These are phyloP conservation scores for Azolla pinnata DNA, from an alignment of 75 land plant species.

Conservation along the genomic window DNA sequence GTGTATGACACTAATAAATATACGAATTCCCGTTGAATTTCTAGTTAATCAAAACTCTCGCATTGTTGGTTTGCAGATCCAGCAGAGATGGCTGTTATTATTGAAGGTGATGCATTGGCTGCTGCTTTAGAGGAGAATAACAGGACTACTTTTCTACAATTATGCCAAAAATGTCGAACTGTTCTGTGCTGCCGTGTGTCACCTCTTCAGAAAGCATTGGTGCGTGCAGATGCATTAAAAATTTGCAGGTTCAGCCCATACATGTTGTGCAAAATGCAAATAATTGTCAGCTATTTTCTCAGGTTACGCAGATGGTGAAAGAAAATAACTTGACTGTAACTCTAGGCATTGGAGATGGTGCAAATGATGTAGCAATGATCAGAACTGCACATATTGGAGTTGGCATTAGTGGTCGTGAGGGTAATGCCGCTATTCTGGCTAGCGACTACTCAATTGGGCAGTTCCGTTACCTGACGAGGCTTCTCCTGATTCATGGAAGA, in stretches of 20 bases:
- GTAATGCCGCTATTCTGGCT: slow-evolving; percentile 25
- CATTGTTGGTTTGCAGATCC: not conserved
- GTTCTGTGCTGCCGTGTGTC: slow-evolving; percentile 31
- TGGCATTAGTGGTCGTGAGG: slow-evolving; percentile 34
- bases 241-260: not conserved
- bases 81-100: slow-evolving; percentile 30
- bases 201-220: slow-evolving; percentile 34
- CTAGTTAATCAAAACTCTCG: no score
- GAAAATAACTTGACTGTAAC: slow-evolving; percentile 20
- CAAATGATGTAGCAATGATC: slow-evolving; percentile 39
- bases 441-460: slow-evolving; percentile 29
- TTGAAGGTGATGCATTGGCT: slow-evolving; percentile 26
- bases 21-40: no score
- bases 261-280: not conserved
- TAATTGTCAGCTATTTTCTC: not conserved
- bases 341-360: slow-evolving; percentile 33
- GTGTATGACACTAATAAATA: no score
- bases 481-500: slow-evolving; percentile 34
- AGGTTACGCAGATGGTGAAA: slow-evolving; percentile 24
- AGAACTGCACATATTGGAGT: slow-evolving; percentile 36
- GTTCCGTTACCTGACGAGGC: slow-evolving; percentile 22
- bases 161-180: slow-evolving; percentile 30
- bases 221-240: not conserved
- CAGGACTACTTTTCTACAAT: slow-evolving; percentile 11
- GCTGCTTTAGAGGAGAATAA: slow-evolving; percentile 27